phyloP scores from a whole-genome alignment of 345 rosid species.

The Geranium rotundifolium region DNA sequence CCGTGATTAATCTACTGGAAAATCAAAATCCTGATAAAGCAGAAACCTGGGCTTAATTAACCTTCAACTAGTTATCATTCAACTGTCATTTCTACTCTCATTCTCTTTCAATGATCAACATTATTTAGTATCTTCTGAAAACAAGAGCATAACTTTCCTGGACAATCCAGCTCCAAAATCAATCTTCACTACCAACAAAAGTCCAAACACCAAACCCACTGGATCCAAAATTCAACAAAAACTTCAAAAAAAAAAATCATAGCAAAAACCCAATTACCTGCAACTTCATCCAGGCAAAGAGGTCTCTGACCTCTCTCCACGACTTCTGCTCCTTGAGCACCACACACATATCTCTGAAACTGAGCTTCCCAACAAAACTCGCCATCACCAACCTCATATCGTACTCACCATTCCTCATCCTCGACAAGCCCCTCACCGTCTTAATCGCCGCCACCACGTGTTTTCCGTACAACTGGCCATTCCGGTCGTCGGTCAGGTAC shows the following conservation, averaged over 20 bases:
- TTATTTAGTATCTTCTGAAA: neutral
- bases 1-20: neutral
- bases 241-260: neutral
- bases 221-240: neutral
- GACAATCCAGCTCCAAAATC: neutral
- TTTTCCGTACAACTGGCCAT: slow-evolving; percentile 68
- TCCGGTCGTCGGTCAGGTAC: slow-evolving; percentile 63
- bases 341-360: slow-evolving; percentile 81
- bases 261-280: slow-evolving; percentile 32
- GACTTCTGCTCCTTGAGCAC: slow-evolving; percentile 77
- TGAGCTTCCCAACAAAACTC: slow-evolving; percentile 68
- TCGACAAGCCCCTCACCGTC: slow-evolving; percentile 50
- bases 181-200: neutral
- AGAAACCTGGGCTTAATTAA: neutral
- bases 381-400: slow-evolving; percentile 65
- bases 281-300: slow-evolving; percentile 89
- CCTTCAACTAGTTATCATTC: neutral
- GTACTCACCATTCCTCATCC: slow-evolving; percentile 29
- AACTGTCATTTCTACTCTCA: neutral
- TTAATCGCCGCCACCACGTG: slow-evolving; percentile 81
- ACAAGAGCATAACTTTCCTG: neutral
- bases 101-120: neutral
- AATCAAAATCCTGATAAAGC: neutral
- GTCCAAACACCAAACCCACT: neutral
- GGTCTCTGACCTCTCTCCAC: slow-evolving; percentile 74